phyloP scores from a whole-genome alignment of 352 stramenopile genomes.

The Phytophthora palmivora region DNA sequence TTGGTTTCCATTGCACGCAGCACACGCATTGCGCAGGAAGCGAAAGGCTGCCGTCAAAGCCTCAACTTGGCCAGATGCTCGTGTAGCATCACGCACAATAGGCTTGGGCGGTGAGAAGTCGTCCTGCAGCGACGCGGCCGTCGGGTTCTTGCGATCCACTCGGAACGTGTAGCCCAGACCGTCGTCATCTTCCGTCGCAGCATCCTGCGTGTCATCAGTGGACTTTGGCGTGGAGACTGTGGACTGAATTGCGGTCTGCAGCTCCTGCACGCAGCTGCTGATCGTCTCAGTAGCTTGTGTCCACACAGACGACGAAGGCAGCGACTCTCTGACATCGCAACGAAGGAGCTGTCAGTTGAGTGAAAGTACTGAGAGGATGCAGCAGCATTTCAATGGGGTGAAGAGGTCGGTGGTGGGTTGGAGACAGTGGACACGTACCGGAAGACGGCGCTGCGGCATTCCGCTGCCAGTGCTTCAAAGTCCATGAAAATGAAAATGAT shows the following conservation, averaged over 20 bases:
- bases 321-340: slow-evolving; percentile 25
- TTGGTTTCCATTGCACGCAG: slow-evolving; percentile 54
- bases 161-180: slow-evolving; percentile 77
- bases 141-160: slow-evolving; percentile 43
- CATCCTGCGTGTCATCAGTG: slow-evolving; percentile 19
- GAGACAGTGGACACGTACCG: slow-evolving; percentile 39
- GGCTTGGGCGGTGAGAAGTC: slow-evolving; percentile 41
- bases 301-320: slow-evolving; percentile 28
- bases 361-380: background rate
- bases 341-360: background rate
- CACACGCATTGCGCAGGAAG: slow-evolving; percentile 81
- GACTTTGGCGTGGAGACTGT: background rate
- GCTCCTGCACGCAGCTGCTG: slow-evolving; percentile 13
- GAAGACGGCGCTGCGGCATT: slow-evolving; percentile 59
- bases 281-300: slow-evolving; percentile 24
- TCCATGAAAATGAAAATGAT: slow-evolving; percentile 32
- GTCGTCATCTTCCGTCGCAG: slow-evolving; percentile 52
- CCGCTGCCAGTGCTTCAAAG: slow-evolving; percentile 59
- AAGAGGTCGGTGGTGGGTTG: background rate
- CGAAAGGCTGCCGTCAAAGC: slow-evolving; percentile 58
- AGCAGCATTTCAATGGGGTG: background rate
- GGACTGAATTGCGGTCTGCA: slow-evolving; percentile 6
- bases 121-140: slow-evolving; percentile 32
- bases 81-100: slow-evolving; percentile 29
- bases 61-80: slow-evolving; percentile 17